A percentile compares a stretch with the other conserved stretches of the same genome.
Evolutionary conservation across 108 stramenopile species (phyloP).

Genomic region (Cyclotella atomus): DNA sequence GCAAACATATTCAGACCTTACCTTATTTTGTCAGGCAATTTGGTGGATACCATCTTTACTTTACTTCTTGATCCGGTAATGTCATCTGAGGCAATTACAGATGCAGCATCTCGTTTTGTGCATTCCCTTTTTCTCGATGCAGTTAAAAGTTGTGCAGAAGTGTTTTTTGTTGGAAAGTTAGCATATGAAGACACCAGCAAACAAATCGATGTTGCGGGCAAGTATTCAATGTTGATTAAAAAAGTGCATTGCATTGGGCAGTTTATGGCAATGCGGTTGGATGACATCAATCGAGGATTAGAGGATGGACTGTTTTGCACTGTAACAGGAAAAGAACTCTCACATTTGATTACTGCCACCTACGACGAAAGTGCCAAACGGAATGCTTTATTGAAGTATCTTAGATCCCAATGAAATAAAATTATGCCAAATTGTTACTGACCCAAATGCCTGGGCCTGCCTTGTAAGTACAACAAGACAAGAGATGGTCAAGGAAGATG

Average conservation of each 20-base stretch:
- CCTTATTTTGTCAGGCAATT: slow-evolving; percentile 53
- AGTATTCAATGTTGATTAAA: slow-evolving; percentile 44
- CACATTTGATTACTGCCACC: slow-evolving; percentile 59
- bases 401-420: slow-evolving; percentile 31
- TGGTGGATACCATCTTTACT: slow-evolving; percentile 69
- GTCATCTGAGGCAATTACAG: slow-evolving; percentile 57
- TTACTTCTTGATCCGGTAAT: slow-evolving; percentile 68
- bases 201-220: slow-evolving; percentile 27
- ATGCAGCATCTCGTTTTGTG: slow-evolving; percentile 68
- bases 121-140: slow-evolving; percentile 66
- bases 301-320: slow-evolving; percentile 69
- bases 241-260: slow-evolving; percentile 63
- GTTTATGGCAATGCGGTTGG: slow-evolving; percentile 71
- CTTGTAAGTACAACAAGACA: no score
- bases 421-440: no score
- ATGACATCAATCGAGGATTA: slow-evolving; percentile 63
- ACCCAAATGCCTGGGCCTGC: no score
- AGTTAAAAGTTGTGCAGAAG: slow-evolving; percentile 30
- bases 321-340: slow-evolving; percentile 68
- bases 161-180: slow-evolving; percentile 26
- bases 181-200: slow-evolving; percentile 9
- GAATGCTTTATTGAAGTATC: slow-evolving; percentile 29
- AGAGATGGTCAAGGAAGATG: no score
- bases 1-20: no score
- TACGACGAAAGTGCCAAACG: slow-evolving; percentile 58